Base-by-base conservation (phyloP, 768 basidiomycete species). In the Trametes gibbosa region DNA sequence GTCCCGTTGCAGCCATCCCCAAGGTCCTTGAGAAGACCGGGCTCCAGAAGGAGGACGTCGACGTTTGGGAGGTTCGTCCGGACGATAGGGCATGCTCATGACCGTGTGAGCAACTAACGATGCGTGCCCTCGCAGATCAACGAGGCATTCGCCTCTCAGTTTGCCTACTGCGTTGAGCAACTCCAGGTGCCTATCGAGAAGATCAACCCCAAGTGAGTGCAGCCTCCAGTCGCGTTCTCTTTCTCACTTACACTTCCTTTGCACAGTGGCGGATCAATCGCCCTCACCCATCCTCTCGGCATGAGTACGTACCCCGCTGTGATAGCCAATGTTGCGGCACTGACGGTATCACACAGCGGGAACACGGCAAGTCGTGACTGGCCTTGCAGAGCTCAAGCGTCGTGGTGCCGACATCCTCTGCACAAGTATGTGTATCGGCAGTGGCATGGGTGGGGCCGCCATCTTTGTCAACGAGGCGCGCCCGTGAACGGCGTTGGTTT, bases 101-200 rank as follows among this genome's bases (percentile, higher is more conserved):
- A 32, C 25, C 42, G 24, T 54, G 13, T 5, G 16, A n/a, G 13
- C n/a, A 14, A 27, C 35, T 53, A 19, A 37, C 53, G 48, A 53
- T 42, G 48, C 23, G 29, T 50, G 23, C 27, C 21, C 3, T 13
- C 58, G 12, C 61, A 92, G 90, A 89, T 91, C 63, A 92, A 93
- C 56, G 90, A 95, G 72, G 94, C 94, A 0, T 96, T 95, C 61
- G 93, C 92, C 0, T 94, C 91, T 1, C 94, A 96, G 69, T 95
- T 92, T 59, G 91, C 90, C n/a, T 89, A 94, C 74, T 95, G 91
- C 52, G 85, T 95, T 8, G 89, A 95, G 66, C 77, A 92, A 67
- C 80, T 95, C 24, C 76, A 79, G 25, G 79, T 96, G 45, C 84
- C 87, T 2, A 84, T 89, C 17, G 81, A 85, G 65, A 94, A 87